Percentiles rank a stretch among this genome's conserved stretches.
Evolutionary conservation across 2,329 filamentous ascomycete species (phyloP).

Genomic region (Aspergillus thermomutatus): DNA sequence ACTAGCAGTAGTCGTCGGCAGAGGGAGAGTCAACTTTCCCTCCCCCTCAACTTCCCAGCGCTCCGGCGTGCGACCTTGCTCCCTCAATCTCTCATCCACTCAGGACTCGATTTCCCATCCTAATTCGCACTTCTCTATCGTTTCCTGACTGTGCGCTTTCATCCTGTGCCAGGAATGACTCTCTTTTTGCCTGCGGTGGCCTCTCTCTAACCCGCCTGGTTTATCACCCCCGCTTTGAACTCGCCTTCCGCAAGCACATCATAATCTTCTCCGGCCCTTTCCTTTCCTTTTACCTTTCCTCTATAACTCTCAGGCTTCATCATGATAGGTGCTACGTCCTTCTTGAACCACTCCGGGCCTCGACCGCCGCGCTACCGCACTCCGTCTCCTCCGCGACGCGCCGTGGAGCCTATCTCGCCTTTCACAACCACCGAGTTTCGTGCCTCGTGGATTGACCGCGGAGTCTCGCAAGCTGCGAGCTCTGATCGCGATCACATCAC

Average conservation of each 20-base stretch:
- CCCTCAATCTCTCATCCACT: conserved; percentile 15
- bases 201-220: conserved; percentile 41
- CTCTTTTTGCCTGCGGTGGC: conserved; percentile 34
- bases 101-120: conserved; percentile 16
- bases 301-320: conserved; percentile 9
- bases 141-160: conserved; percentile 22
- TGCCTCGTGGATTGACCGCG: conserved; percentile 29
- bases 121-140: conserved; percentile 16
- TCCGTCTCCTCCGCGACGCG: conserved; percentile 46
- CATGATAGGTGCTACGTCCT: conserved; percentile 42
- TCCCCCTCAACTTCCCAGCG: conserved; percentile 18
- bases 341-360: conserved; percentile 30
- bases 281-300: conserved; percentile 9
- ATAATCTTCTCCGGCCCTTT: conserved; percentile 21
- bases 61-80: conserved; percentile 18
- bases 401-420: conserved; percentile 46
- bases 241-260: conserved; percentile 34
- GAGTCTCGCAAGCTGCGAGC: conserved; percentile 20
- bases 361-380: conserved; percentile 45
- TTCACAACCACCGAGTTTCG: conserved; percentile 28
- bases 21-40: conserved; percentile 11
- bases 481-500: conserved; percentile 22
- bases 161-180: conserved; percentile 39
- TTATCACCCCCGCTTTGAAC: conserved; percentile 41
- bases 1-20: conserved; percentile 1